Conservation (phyloP, 2,329 filamentous ascomycete genomes). For the Bipolaris bicolor region DNA sequence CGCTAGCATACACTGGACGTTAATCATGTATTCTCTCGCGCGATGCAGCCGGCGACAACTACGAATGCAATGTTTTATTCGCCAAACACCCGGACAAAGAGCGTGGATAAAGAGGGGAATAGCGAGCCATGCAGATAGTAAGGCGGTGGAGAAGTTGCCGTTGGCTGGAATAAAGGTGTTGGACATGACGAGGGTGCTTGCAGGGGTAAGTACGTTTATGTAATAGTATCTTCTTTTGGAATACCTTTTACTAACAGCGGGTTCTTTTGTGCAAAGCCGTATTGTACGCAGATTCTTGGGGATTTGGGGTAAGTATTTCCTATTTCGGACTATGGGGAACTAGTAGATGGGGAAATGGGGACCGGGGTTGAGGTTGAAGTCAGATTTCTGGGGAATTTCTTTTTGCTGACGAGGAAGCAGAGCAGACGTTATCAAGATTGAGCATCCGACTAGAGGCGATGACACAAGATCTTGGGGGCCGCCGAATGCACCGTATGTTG, state of each 20-base stretch:
- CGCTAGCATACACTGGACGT: background rate
- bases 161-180: slow-evolving; percentile 85
- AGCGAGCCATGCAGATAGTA: slow-evolving; percentile 49
- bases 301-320: slow-evolving; percentile 76
- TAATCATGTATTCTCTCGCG: slow-evolving; percentile 24
- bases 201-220: slow-evolving; percentile 43
- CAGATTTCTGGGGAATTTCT: too few relatives aligned
- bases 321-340: background rate
- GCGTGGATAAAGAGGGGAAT: slow-evolving; percentile 39
- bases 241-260: too few relatives aligned
- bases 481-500: slow-evolving; percentile 80
- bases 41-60: slow-evolving; percentile 7
- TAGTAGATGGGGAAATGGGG: too few relatives aligned
- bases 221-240: too few relatives aligned
- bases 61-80: background rate
- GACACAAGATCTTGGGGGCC: slow-evolving; percentile 97
- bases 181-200: slow-evolving; percentile 95
- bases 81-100: slow-evolving; percentile 8
- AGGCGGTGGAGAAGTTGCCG: slow-evolving; percentile 62
- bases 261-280: slow-evolving; percentile 66
- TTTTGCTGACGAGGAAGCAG: slow-evolving; percentile 54
- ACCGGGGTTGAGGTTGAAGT: too few relatives aligned
- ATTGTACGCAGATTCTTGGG: slow-evolving; percentile 94
- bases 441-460: slow-evolving; percentile 89
- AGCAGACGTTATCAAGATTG: slow-evolving; percentile 94